phyloP scores from a whole-genome alignment of 2,329 filamentous ascomycete species.

The Colletotrichum salicis region DNA sequence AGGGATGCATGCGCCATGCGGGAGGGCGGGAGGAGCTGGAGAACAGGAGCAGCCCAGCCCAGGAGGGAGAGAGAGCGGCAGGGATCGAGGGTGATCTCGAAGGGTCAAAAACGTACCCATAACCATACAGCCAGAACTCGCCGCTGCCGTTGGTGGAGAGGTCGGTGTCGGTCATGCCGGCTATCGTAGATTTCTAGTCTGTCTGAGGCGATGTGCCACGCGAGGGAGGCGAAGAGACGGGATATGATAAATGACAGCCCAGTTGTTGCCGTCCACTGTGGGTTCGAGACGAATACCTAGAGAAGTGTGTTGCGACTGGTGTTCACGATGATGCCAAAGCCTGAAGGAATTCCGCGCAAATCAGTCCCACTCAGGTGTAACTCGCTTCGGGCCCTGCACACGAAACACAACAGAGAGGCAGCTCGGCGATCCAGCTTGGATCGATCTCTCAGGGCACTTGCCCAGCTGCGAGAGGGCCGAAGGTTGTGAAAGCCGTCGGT shows the following conservation, averaged over 20 bases:
- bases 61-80: constrained; percentile 19
- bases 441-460: constrained; percentile 23
- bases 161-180: constrained; percentile 50
- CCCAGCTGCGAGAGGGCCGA: neutral
- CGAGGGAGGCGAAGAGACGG: neutral
- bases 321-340: neutral
- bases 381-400: neutral
- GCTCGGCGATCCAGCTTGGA: constrained; percentile 14
- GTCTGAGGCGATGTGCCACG: neutral
- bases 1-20: constrained; percentile 25
- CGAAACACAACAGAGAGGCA: neutral
- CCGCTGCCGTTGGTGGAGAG: constrained; percentile 49
- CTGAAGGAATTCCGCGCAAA: constrained; percentile 3
- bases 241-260: neutral
- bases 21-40: constrained; percentile 16
- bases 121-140: constrained; percentile 97
- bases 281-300: neutral
- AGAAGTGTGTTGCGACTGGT: neutral
- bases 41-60: neutral
- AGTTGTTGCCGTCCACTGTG: neutral
- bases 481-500: constrained; percentile 1
- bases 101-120: constrained; percentile 72
- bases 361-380: constrained; percentile 3
- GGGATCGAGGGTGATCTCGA: constrained; percentile 6
- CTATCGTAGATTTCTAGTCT: neutral